These are phyloP conservation scores for Plasmodium sp. DNA, from an alignment of 169 alveolate species.

Conservation along the genomic window DNA sequence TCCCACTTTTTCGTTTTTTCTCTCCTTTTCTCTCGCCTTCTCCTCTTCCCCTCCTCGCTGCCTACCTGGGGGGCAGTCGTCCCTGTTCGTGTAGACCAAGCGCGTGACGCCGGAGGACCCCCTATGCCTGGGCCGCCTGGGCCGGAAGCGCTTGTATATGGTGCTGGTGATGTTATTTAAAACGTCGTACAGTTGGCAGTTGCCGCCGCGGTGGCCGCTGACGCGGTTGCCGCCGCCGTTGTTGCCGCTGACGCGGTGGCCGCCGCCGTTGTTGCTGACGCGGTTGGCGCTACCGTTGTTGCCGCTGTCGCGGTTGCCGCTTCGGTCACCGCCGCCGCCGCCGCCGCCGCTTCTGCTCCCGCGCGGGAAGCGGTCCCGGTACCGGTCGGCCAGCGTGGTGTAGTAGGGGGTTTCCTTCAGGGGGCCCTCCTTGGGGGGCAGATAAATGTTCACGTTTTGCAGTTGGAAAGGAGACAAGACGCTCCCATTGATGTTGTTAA, in stretches of 20 bases:
- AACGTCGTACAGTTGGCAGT: neutral
- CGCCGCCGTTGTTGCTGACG: neutral
- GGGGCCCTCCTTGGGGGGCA: slow-evolving; percentile 19
- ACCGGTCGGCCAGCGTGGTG: slow-evolving; percentile 27
- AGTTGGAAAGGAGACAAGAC: slow-evolving; percentile 52
- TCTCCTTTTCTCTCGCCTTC: too few relatives aligned
- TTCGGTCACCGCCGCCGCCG: too few relatives aligned
- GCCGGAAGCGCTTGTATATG: slow-evolving; percentile 11
- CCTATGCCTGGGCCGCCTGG: neutral
- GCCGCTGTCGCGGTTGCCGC: neutral
- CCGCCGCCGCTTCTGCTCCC: neutral
- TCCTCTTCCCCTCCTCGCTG: neutral
- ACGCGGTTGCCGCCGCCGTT: neutral
- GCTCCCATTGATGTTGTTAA: slow-evolving; percentile 59
- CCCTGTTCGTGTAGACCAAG: neutral
- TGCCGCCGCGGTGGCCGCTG: neutral
- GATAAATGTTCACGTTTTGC: slow-evolving; percentile 32
- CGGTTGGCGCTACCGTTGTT: too few relatives aligned
- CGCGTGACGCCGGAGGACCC: neutral
- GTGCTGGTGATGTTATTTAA: slow-evolving; percentile 22
- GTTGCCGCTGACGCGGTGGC: neutral
- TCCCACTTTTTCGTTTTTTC: too few relatives aligned
- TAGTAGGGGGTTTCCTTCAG: slow-evolving; percentile 33
- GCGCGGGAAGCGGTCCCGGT: slow-evolving; percentile 6
- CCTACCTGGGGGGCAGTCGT: neutral